Percentiles rank a stretch among this genome's conserved stretches.
Conservation (phyloP, 345 rosid genomes). For the Heritiera fomes region DNA sequence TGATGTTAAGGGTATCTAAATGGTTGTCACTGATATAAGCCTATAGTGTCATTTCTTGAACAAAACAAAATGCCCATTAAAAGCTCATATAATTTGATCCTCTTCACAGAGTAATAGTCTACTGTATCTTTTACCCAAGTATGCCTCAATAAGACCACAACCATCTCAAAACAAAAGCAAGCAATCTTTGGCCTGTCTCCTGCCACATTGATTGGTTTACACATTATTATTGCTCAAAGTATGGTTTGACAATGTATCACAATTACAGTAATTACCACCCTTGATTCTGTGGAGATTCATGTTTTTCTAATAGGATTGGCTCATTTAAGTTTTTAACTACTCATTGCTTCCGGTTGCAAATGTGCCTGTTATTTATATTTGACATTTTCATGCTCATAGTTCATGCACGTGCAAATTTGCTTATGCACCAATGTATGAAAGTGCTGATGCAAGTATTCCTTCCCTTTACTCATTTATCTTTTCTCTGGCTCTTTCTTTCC, state of each 20-base stretch:
- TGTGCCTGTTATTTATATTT: not conserved
- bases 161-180: not conserved
- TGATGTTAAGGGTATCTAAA: not conserved
- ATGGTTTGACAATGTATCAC: not conserved
- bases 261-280: not conserved
- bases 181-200: not conserved
- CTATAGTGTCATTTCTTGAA: not conserved
- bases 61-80: not conserved
- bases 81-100: not conserved
- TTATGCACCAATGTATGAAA: slow-evolving; percentile 2
- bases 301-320: not conserved
- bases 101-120: not conserved
- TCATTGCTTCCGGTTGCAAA: not conserved
- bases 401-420: not conserved
- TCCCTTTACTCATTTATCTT: not conserved
- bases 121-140: not conserved
- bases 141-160: not conserved
- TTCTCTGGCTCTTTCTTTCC: not conserved
- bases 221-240: not conserved
- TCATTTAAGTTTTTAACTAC: not conserved
- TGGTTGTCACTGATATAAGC: not conserved
- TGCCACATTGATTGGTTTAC: not conserved
- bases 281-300: not conserved
- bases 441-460: slow-evolving; percentile 6
- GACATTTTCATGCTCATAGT: not conserved